A percentile compares a stretch with the other conserved stretches of the same genome.
Evolutionary conservation across 306 rosid genomes (phyloP).

Genomic region (Quercus variabilis): DNA sequence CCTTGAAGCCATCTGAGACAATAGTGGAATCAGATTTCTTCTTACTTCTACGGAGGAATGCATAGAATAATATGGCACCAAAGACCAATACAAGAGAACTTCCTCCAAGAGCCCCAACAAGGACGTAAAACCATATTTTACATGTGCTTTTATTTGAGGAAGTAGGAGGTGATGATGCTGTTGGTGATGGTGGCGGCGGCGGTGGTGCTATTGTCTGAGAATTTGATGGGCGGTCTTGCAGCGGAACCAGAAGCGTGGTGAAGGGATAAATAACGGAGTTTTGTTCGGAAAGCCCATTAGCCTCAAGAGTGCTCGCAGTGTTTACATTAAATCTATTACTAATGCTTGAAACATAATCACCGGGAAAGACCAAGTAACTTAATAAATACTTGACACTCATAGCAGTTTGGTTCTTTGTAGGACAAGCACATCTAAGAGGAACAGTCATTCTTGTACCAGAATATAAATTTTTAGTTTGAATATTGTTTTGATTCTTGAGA

Average conservation of each 20-base stretch:
- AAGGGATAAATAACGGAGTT: slow-evolving; percentile 25
- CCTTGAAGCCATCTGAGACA: slow-evolving; percentile 30
- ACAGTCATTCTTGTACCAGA: slow-evolving; percentile 40
- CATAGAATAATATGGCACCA: slow-evolving; percentile 27
- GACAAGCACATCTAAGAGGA: slow-evolving; percentile 97
- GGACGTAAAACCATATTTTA: slow-evolving; percentile 62
- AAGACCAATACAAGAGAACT: slow-evolving; percentile 26
- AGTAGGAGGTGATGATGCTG: slow-evolving; percentile 28
- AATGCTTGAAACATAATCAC: slow-evolving; percentile 37
- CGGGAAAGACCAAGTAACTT: slow-evolving; percentile 45
- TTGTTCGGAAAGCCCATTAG: slow-evolving; percentile 52
- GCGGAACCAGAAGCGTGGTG: slow-evolving; percentile 75
- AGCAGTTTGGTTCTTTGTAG: slow-evolving; percentile 65
- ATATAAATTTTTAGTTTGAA: slow-evolving; percentile 7
- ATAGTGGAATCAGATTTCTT: slow-evolving; percentile 17
- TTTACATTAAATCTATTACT: slow-evolving; percentile 38
- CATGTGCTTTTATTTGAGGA: slow-evolving; percentile 29
- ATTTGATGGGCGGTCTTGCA: slow-evolving; percentile 52
- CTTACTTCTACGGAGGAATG: slow-evolving; percentile 10
- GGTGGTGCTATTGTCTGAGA: slow-evolving; percentile 35
- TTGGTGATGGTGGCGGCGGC: slow-evolving; percentile 29
- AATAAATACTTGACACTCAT: slow-evolving; percentile 48
- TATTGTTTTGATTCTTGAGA: slow-evolving; percentile 34
- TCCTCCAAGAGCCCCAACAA: slow-evolving; percentile 51
- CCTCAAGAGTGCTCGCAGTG: slow-evolving; percentile 29